Base-by-base conservation (phyloP, 208 protist species). In the Trypanosoma cruzi region DNA sequence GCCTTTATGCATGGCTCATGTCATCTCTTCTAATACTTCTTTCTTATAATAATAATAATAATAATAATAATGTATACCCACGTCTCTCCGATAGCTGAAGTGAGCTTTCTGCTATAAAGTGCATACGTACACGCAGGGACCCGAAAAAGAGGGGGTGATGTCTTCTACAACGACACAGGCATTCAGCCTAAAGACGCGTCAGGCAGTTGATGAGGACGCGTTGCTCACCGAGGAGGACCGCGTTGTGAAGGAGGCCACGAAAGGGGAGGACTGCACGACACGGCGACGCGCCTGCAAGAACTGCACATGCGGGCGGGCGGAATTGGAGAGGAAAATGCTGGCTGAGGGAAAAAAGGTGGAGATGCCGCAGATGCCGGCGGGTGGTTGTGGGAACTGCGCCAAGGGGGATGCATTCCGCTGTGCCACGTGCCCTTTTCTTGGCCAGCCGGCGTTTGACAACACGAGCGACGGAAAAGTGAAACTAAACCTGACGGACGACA, bases 321-420 rank as follows among this genome's bases (percentile, higher is more conserved):
- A 92, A 78, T 77, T 93, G 58, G 86, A 95, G 83, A 71, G 64
- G 10, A 56, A 66, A 36, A 57, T 85, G 10, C 77, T 83, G 69
- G 79, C 81, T 32, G 71, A 80, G 53, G 84, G 82, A 13, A 82
- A 84, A 64, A 42, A 81, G 2, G 49, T 71, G 14, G 49, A 82
- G 6, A 50, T 68, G 14, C 62, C 71, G 22, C 32, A 78, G 58
- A 82, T 88, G 76, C 90, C 90, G 2, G 18, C 81, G 7, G 90
- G 90, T 61, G 90, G 92, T 13, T 97, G 92, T 31, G 93, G 93
- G 37, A 95, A 91, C 77, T 97, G 93, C 72, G 69, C 89, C 4
- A 85, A 86, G 60, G 93, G 93, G 1, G 93, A 97, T 57, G 93
- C 93, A 20, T 97, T 97, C 65, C 90, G 93, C 68, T 97, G 93